Evolutionary conservation across 2,329 filamentous ascomycete genomes (phyloP).

Genomic region (Alternaria incomplexa): DNA sequence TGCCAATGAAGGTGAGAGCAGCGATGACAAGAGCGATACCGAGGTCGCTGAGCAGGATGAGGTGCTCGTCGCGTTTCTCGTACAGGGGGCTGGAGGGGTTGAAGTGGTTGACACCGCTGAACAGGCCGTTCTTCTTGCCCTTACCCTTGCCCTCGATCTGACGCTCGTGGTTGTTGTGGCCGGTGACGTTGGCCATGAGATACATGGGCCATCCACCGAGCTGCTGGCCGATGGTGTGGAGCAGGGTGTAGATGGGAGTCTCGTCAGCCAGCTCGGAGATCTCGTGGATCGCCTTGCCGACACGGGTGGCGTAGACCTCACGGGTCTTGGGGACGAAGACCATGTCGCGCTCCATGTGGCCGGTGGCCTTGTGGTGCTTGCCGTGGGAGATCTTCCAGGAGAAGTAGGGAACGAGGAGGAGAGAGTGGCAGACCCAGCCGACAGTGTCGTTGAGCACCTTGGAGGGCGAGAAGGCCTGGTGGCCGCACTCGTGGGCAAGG

Average conservation of each 20-base stretch:
- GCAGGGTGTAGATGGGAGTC: constrained; percentile 82
- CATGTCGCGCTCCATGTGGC: constrained; percentile 98
- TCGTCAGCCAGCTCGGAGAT: constrained; percentile 90
- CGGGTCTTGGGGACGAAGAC: constrained; percentile 96
- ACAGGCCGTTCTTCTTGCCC: constrained; percentile 85
- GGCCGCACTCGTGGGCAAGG: constrained; percentile 95
- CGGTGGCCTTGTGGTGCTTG: constrained; percentile 99
- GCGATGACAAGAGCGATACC: constrained; percentile 68
- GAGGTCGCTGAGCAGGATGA: constrained; percentile 85
- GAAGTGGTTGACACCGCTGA: constrained; percentile 93
- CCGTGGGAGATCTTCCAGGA: constrained; percentile 99
- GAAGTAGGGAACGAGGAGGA: constrained; percentile 93
- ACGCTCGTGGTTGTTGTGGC: constrained; percentile 91
- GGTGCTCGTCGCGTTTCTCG: constrained; percentile 86
- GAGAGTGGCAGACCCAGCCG: constrained; percentile 89
- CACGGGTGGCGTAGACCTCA: constrained; percentile 75
- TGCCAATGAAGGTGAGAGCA: constrained; percentile 71
- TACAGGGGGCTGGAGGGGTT: constrained; percentile 85
- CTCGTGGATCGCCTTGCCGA: constrained; percentile 80
- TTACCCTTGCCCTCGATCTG: constrained; percentile 92
- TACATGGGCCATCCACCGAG: constrained; percentile 93
- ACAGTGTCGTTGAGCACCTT: constrained; percentile 89
- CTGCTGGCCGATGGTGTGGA: constrained; percentile 81
- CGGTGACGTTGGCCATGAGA: constrained; percentile 88
- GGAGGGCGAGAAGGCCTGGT: constrained; percentile 94